Evolutionary conservation across 2,329 filamentous ascomycete species (phyloP).

Genomic region (Pestalotiopsis sp.): DNA sequence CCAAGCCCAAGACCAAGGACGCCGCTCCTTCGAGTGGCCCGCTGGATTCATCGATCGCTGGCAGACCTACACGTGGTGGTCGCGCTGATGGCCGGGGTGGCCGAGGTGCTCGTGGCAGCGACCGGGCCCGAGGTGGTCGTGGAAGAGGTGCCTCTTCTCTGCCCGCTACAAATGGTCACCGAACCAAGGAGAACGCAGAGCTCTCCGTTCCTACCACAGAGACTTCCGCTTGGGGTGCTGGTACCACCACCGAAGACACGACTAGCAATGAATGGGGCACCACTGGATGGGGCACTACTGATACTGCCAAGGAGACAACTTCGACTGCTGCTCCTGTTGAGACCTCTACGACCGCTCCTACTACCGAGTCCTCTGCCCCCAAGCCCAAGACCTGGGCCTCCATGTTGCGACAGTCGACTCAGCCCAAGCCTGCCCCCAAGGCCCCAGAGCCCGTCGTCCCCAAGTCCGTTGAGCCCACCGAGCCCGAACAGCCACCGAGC

Average conservation of each 20-base stretch:
- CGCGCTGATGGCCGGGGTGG: slow-evolving; percentile 47
- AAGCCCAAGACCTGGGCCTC: slow-evolving; percentile 72
- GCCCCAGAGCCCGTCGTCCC: slow-evolving; percentile 50
- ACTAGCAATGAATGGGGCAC: slow-evolving; percentile 45
- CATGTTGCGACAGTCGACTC: slow-evolving; percentile 66
- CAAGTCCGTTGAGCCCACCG: slow-evolving; percentile 47
- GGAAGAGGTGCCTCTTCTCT: slow-evolving; percentile 66
- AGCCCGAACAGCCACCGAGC: slow-evolving; percentile 47
- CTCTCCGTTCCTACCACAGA: slow-evolving; percentile 72
- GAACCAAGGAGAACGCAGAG: slow-evolving; percentile 55
- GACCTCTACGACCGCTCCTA: slow-evolving; percentile 36
- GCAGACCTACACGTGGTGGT: slow-evolving; percentile 59
- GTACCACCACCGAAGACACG: slow-evolving; percentile 41
- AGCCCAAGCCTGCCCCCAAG: slow-evolving; percentile 54
- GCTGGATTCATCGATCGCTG: slow-evolving; percentile 48
- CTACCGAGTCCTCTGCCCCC: slow-evolving; percentile 32
- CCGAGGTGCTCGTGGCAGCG: slow-evolving; percentile 45
- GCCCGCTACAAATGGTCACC: slow-evolving; percentile 63
- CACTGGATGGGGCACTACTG: slow-evolving; percentile 34
- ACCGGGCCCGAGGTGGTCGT: slow-evolving; percentile 64
- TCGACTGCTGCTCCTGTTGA: slow-evolving; percentile 36
- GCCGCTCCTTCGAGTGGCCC: slow-evolving; percentile 51
- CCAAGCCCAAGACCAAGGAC: slow-evolving; percentile 72
- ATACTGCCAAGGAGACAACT: slow-evolving; percentile 28
- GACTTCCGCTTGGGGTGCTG: slow-evolving; percentile 62